These are phyloP conservation scores for Vigna nakashimae DNA, from an alignment of 306 rosid species.

Conservation along the genomic window DNA sequence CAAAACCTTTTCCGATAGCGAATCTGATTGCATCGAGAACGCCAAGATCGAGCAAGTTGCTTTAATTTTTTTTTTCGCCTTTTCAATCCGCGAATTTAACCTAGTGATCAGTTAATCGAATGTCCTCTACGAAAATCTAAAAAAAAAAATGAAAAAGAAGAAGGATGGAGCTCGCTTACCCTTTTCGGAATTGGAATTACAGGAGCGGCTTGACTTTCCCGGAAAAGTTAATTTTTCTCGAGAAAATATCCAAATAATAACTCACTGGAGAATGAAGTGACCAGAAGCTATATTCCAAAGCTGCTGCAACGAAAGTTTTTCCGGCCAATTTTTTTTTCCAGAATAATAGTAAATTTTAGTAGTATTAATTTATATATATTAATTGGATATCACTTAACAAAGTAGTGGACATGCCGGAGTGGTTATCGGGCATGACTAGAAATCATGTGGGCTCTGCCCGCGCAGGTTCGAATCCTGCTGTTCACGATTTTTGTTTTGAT, in stretches of 20 bases:
- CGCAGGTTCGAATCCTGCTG: conserved; percentile 45
- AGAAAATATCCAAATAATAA: conserved; percentile 12
- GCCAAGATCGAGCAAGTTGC: conserved; percentile 33
- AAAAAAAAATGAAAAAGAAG: background rate
- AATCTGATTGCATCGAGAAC: conserved; percentile 51
- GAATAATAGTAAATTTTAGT: background rate
- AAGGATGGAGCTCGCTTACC: conserved; percentile 29
- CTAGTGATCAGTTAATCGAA: conserved; percentile 23
- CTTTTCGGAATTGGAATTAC: background rate
- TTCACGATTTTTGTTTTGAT: background rate
- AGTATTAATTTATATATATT: background rate
- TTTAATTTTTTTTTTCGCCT: background rate
- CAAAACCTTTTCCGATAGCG: conserved; percentile 42
- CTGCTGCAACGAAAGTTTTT: background rate
- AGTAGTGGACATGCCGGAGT: conserved; percentile 32
- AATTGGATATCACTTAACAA: fast-evolving
- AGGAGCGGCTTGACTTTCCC: conserved; percentile 28
- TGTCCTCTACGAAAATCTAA: background rate
- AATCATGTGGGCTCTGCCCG: conserved; percentile 32
- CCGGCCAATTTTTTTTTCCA: conserved; percentile 18
- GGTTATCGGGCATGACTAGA: conserved; percentile 41
- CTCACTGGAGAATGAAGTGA: conserved; percentile 15
- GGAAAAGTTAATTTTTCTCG: conserved; percentile 34
- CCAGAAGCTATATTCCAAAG: conserved; percentile 23
- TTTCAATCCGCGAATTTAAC: conserved; percentile 30